Evolutionary conservation across 352 stramenopile species (phyloP), one percentile per base, ranked within the genome.

Genomic region (Phytophthora pseudosyringae): DNA sequence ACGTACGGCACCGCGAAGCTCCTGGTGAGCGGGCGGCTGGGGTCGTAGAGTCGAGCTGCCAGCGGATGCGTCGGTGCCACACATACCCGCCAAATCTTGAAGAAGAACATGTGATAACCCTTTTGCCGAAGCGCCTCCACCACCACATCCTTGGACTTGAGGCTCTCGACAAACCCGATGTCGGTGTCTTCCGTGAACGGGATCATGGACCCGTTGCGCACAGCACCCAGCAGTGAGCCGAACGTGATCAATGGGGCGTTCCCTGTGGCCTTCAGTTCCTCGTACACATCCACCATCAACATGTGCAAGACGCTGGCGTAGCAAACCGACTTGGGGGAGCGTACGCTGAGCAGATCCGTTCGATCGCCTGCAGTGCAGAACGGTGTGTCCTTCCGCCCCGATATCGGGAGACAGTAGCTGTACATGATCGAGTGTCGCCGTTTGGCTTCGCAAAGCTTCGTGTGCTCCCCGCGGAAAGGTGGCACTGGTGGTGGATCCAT

Each of bases 111-210:
- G 53, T 86, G 76, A 67, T 86, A 88, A 15, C 78, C 76, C 52
- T 80, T 81, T 28, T 38, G 38, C 52, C 53, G 66, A 75, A 71
- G 51, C 25, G 46, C 33, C 52, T 41, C 58, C 52, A 61, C 31
- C 9, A 72, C 49, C 10, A 51, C 32, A 49, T 59, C 32, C 35
- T 47, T 62, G 6, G 10, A 45, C 15, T 54, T 47, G 15, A 68
- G 47, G 13, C 36, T 47, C 18, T 73, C 55, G 26, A 68, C 65
- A 54, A 78, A 81, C 2, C 62, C 76, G 4, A 88, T 64, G 45
- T 88, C 78, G 8, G 64, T 67, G 64, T 88, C 78, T 47, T 85
- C 76, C 3, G 78, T 85, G 60, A 78, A 88, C 7, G 78, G 69
- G 54, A 88, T 83, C 33, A 76, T 73, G 41, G 73, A 80, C 3